Evolutionary conservation across 352 stramenopile species (phyloP), one percentile per base, ranked within the genome.

Genomic region (Phytophthora fragariaefolia): DNA sequence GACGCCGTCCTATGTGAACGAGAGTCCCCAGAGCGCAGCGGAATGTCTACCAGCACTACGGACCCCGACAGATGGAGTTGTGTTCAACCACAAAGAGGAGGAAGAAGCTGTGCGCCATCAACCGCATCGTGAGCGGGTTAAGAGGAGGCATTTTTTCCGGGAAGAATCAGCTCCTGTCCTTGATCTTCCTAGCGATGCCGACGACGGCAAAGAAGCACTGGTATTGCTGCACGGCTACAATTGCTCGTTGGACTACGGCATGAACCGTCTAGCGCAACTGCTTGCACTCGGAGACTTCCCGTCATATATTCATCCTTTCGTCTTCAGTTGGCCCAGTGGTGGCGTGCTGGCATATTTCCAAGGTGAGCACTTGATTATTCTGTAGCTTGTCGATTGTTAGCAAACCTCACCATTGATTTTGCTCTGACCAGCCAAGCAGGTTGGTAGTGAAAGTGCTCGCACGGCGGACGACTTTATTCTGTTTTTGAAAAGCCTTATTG

Each of bases 271-370:
- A 1, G 84, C 71, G 0, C 84, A 93, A 62, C 69, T 93, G 12
- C 48, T 93, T 6, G 72, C 84, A 0, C 74, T 90, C 6, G 84
- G 82, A 3, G 79, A 91, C 28, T 93, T 93, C 40, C 84, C 84
- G 0, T 73, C 78, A 0, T 73, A 73, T 20, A 86, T 93, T 56
- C 84, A 93, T 30, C 84, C 84, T 26, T 91, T 84, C 47, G 71
- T 93, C 2, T 93, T 93, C 38, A 91, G 82, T 50, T 93, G 84
- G 84, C 80, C 84, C 0, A 93, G 77, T 26, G 84, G 79, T 26
- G 80, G 82, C 22, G 70, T 74, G 0, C 63, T 92, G 10, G 77
- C 82, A 7, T 92, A 90, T 50, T 90, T 80, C 34, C 80, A 82
- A 80, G 77, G 77, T 80, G 26, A 53, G 32, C 28, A 17, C 34